Conservation (phyloP, 805 yeast species). For the Cyberlindnera galapagoensis region DNA sequence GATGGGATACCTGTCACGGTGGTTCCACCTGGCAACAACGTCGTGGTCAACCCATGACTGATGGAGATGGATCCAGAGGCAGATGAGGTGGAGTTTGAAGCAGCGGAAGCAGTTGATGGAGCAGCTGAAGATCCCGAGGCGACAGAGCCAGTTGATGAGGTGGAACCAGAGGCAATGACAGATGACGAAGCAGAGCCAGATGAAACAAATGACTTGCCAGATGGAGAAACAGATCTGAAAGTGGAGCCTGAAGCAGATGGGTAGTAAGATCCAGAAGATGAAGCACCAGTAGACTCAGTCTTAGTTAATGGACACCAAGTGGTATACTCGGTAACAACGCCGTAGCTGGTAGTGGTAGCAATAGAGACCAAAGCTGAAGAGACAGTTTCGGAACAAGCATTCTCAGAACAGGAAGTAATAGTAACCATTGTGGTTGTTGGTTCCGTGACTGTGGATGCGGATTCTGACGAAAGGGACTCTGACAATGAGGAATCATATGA, state of each 20-base stretch:
- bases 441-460: constrained; percentile 1
- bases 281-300: constrained; percentile 1
- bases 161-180: constrained; percentile 5
- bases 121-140: background rate
- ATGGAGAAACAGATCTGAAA: background rate
- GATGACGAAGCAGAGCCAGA: background rate
- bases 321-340: constrained; percentile 21
- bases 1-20: constrained; percentile 2
- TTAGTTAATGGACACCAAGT: constrained; percentile 21
- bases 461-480: no score
- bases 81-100: constrained; percentile 1
- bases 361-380: constrained; percentile 19
- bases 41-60: constrained; percentile 1
- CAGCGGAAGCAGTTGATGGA: background rate
- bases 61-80: background rate
- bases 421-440: constrained; percentile 16
- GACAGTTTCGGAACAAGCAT: constrained; percentile 10
- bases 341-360: constrained; percentile 29
- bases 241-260: background rate
- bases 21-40: constrained; percentile 6
- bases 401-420: constrained; percentile 16
- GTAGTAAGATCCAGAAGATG: background rate
- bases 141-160: background rate
- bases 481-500: background rate
- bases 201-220: background rate